Percentiles rank a stretch among this genome's conserved stretches.
Conservation (phyloP, 2,329 filamentous ascomycete genomes). For the Penicillium frequentans region DNA sequence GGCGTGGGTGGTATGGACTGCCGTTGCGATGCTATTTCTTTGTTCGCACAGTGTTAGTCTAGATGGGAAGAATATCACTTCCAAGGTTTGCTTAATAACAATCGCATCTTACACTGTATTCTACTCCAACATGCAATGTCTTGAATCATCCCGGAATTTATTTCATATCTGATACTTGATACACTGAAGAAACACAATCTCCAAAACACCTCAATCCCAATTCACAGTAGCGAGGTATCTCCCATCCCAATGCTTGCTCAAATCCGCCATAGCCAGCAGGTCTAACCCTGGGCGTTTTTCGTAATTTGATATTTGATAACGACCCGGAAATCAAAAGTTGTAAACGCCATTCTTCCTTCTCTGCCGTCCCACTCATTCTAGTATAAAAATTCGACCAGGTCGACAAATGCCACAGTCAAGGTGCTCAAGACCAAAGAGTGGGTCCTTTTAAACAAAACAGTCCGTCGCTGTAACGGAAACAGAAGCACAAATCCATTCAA, state of each 20-base stretch:
- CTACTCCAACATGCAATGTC: not conserved
- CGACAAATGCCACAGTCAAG: not conserved
- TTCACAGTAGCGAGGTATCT: not conserved
- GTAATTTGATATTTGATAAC: not conserved
- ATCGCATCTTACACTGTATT: not conserved
- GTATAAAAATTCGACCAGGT: not conserved
- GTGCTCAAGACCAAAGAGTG: not conserved
- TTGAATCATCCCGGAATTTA: not conserved
- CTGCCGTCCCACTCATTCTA: not conserved
- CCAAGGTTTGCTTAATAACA: slow-evolving; percentile 3
- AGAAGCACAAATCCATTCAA: not conserved
- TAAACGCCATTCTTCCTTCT: not conserved
- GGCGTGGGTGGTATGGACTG: slow-evolving; percentile 16
- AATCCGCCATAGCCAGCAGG: not conserved
- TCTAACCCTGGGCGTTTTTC: not conserved
- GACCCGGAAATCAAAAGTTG: not conserved
- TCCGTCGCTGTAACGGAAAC: not conserved
- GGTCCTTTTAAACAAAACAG: not conserved
- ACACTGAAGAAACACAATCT: slow-evolving; percentile 2
- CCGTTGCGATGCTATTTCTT: slow-evolving; percentile 9
- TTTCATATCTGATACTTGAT: slow-evolving; percentile 5
- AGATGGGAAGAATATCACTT: slow-evolving; percentile 15
- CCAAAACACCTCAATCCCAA: not conserved
- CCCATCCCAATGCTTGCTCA: not conserved
- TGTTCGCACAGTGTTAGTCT: slow-evolving; percentile 6